Evolutionary conservation across 495 filamentous ascomycete genomes (phyloP).

Genomic region (Talaromyces trachyspermus): DNA sequence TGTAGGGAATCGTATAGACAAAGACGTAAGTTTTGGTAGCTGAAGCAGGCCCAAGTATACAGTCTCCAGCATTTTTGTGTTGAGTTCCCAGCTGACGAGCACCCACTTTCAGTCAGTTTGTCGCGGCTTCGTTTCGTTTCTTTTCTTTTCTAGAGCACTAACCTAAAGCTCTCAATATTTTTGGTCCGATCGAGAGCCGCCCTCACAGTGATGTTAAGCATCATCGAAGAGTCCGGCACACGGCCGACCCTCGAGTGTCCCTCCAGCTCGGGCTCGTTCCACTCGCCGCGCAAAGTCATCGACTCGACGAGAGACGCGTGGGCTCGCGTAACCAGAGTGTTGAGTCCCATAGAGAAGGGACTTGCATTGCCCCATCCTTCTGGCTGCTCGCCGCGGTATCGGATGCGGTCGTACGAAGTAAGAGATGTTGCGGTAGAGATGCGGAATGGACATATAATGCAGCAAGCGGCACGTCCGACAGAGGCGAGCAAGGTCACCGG

Average conservation of each 20-base stretch:
- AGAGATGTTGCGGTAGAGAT: conserved; percentile 52
- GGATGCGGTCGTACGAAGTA: conserved; percentile 52
- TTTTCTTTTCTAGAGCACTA: conserved; percentile 3
- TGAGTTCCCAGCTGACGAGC: conserved; percentile 49
- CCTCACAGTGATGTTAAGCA: conserved; percentile 53
- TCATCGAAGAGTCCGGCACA: conserved; percentile 56
- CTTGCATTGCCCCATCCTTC: conserved; percentile 56
- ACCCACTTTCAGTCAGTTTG: too few relatives aligned
- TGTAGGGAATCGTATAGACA: conserved; percentile 50
- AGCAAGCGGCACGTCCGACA: conserved; percentile 55
- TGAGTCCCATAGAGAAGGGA: conserved; percentile 56
- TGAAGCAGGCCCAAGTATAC: conserved; percentile 48
- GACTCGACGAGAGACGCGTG: conserved; percentile 45
- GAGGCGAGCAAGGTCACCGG: conserved; percentile 48
- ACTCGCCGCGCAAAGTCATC: conserved; percentile 48
- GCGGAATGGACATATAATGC: conserved; percentile 58
- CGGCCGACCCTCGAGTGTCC: conserved; percentile 49
- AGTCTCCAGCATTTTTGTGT: conserved; percentile 54
- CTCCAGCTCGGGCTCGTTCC: conserved; percentile 50
- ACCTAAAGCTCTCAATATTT: conserved; percentile 46
- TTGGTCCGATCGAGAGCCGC: conserved; percentile 53
- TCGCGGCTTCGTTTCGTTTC: not conserved
- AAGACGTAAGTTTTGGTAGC: conserved; percentile 40
- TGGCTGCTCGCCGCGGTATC: conserved; percentile 50
- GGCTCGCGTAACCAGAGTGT: conserved; percentile 50